phyloP scores from a whole-genome alignment of 1,284 basidiomycete genomes.

The Phlebopus sp. region DNA sequence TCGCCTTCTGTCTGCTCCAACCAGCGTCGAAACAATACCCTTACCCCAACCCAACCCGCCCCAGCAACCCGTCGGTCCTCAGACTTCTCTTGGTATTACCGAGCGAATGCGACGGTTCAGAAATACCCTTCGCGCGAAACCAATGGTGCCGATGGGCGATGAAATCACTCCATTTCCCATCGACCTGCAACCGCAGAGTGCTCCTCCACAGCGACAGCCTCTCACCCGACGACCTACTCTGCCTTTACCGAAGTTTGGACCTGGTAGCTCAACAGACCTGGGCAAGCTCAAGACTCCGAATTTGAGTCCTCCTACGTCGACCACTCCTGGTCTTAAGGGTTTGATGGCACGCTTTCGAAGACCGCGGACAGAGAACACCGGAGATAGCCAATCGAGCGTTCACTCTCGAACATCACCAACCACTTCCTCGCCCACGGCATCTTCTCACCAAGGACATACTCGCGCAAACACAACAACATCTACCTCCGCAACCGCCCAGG shows the following conservation, averaged over 20 bases:
- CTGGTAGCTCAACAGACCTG: constrained; percentile 49
- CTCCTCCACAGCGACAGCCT: constrained; percentile 33
- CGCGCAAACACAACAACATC: constrained; percentile 21
- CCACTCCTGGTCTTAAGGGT: constrained; percentile 68
- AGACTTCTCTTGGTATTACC: constrained; percentile 48
- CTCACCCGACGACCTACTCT: constrained; percentile 40
- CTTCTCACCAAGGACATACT: constrained; percentile 31
- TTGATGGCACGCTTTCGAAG: constrained; percentile 80
- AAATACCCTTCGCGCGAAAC: constrained; percentile 66
- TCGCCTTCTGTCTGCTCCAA: constrained; percentile 67
- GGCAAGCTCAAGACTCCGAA: constrained; percentile 49
- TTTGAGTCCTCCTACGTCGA: constrained; percentile 62
- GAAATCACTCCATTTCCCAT: constrained; percentile 47
- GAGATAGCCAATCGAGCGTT: constrained; percentile 32
- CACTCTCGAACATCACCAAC: constrained; percentile 31
- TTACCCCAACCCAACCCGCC: constrained; percentile 43
- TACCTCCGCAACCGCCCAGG: constrained; percentile 6
- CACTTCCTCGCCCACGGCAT: constrained; percentile 29
- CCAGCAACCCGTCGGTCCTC: constrained; percentile 23
- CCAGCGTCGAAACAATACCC: constrained; percentile 73
- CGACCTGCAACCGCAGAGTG: constrained; percentile 38
- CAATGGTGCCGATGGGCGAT: constrained; percentile 45
- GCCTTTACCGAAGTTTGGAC: constrained; percentile 33
- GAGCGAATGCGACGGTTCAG: constrained; percentile 69
- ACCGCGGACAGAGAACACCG: constrained; percentile 40